A percentile compares a stretch with the other conserved stretches of the same genome.
Evolutionary conservation across 192 early-diverging fungal genomes (phyloP).

Genomic region (Dispira parvispora): DNA sequence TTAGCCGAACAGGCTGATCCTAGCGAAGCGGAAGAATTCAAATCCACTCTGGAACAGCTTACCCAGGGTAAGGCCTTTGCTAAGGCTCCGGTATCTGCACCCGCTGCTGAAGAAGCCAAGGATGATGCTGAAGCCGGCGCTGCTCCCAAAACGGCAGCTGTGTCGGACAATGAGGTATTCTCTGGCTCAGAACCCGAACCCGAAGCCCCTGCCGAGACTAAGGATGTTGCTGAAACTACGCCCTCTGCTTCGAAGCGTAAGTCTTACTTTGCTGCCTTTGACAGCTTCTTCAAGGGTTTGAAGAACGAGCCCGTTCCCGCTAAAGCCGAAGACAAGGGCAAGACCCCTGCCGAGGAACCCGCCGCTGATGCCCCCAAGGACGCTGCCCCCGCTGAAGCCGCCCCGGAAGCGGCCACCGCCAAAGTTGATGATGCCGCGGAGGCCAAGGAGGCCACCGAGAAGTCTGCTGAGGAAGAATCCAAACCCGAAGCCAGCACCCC

Average conservation of each 20-base stretch:
- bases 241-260: background rate
- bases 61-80: background rate
- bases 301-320: background rate
- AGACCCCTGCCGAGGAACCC: background rate
- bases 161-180: conserved; percentile 7
- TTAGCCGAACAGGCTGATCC: background rate
- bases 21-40: background rate
- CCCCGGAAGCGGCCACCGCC: background rate
- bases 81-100: background rate
- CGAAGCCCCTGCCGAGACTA: background rate
- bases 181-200: conserved; percentile 7
- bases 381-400: background rate
- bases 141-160: background rate
- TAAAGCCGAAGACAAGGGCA: background rate
- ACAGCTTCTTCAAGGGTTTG: conserved; percentile 1
- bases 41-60: background rate
- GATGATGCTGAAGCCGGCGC: background rate
- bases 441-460: background rate
- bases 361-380: background rate
- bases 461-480: background rate
- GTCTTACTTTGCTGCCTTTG: conserved; percentile 7
- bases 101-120: background rate
- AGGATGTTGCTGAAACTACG: background rate
- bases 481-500: background rate
- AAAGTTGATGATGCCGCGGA: background rate